Percentiles rank a stretch among this genome's conserved stretches.
Conservation (phyloP, 2,329 filamentous ascomycete genomes). For the Trichoderma gracile region DNA sequence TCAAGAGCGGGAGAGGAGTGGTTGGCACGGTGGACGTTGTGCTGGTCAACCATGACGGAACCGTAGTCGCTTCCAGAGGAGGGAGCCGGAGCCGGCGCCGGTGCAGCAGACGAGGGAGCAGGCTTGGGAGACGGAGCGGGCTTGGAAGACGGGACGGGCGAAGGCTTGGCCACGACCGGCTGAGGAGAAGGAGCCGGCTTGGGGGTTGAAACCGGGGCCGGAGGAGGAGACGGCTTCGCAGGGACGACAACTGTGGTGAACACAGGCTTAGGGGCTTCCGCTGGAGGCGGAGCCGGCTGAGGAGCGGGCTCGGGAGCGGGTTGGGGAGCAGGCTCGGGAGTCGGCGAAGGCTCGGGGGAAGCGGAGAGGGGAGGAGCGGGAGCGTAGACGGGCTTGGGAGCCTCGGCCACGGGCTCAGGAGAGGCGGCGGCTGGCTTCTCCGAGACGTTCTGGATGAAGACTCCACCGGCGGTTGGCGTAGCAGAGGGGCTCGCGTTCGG, state of each 20-base stretch:
- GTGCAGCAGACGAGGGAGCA: conserved; percentile 13
- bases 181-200: conserved; percentile 1
- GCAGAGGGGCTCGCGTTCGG: conserved; percentile 26
- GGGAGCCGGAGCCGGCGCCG: conserved; percentile 32
- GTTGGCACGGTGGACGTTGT: conserved; percentile 85
- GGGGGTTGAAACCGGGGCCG: background rate
- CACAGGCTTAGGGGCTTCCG: background rate
- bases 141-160: background rate
- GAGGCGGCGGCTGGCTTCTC: conserved; percentile 20
- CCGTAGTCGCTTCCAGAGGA: conserved; percentile 34
- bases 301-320: background rate
- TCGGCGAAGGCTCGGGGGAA: background rate
- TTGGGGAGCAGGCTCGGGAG: conserved; percentile 1
- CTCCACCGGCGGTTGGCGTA: conserved; percentile 30
- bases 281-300: background rate
- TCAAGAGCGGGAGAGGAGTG: conserved; percentile 67
- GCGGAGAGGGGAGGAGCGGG: conserved; percentile 21
- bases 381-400: conserved; percentile 2
- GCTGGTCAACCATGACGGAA: conserved; percentile 61
- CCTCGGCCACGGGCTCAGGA: conserved; percentile 17
- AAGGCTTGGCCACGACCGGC: background rate
- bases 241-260: background rate
- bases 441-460: conserved; percentile 32
- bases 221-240: background rate
- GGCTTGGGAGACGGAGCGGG: background rate